Base-by-base conservation (phyloP, 148 eudicot species). In the Camellia sinensis region DNA sequence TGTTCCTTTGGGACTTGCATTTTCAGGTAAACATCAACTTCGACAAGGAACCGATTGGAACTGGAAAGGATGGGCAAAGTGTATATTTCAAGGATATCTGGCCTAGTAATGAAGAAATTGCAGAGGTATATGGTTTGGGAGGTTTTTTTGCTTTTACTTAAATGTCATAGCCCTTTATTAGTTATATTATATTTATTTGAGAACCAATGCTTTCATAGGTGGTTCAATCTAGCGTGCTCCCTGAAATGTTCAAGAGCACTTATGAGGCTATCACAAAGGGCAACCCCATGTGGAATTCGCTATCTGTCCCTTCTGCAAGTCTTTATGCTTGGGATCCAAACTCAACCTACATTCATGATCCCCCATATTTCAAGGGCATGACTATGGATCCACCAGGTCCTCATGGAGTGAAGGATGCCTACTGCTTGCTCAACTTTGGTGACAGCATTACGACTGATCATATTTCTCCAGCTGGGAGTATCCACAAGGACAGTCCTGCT, bases 371-470 rank as follows among this genome's bases (percentile, higher is more conserved):
- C 88, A 87, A 87, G 86, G 88, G 85, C 82, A 94, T 94, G 97
- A 94, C 92, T 78, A 83, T 94, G 89, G 82, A 91, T 60, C 98
- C 98, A 64, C 98, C 97, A 52, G 98, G 98, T 81, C 87, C 98
- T 78, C 92, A 87, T 67, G 90, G 89, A 74, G 98, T 94, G 60
- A 91, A 94, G 83, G 93, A 94, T 76, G 98, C 98, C 40, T 94
- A 91, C 82, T 94, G 98, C 82, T 86, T 94, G 83, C 92, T 94
- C 83, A 89, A 91, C 79, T 92, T 92, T 41, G 98, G 98, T 5
- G 98, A 94, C 87, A 92, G 97, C 84, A 94, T 94, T 82, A 94
- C 98, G 60, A 94, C 98, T 15, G 98, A 94, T 81, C 98, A 94
- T 82, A 94, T 94, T 41, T 94, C 98, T 64, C 98, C 98, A 17